These are phyloP conservation scores for Trametes cingulata DNA, from an alignment of 768 basidiomycete species.

Conservation along the genomic window DNA sequence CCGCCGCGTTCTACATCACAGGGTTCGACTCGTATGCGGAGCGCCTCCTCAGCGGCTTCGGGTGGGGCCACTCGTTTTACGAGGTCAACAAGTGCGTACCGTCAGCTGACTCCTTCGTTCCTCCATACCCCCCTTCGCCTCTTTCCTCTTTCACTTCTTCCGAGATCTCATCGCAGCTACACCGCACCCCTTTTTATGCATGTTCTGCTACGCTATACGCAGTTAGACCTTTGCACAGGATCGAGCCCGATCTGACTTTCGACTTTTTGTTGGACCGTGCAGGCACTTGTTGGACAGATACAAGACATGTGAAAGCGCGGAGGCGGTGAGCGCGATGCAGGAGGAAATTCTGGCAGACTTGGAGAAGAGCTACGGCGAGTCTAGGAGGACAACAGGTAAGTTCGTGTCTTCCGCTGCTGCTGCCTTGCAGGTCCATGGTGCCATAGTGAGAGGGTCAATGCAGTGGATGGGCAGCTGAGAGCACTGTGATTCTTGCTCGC, in stretches of 20 bases:
- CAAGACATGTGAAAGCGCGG: conserved; percentile 63
- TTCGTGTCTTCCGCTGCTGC: background rate
- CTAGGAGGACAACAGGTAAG: conserved; percentile 52
- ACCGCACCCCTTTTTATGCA: background rate
- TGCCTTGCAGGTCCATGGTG: too few species aligned
- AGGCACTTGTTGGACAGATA: conserved; percentile 63
- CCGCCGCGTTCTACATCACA: conserved; percentile 93
- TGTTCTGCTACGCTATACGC: background rate
- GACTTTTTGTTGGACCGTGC: background rate
- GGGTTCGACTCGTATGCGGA: conserved; percentile 85
- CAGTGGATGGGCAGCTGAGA: too few species aligned
- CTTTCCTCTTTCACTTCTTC: background rate
- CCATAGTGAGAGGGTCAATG: too few species aligned
- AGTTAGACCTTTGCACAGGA: background rate
- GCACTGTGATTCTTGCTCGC: too few species aligned
- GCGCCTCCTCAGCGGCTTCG: conserved; percentile 74
- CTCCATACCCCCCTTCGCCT: background rate
- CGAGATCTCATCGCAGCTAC: background rate
- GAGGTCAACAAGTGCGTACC: conserved; percentile 72
- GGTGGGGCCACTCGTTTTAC: conserved; percentile 90
- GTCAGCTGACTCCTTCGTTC: background rate
- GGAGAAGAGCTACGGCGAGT: conserved; percentile 59
- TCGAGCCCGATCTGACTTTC: background rate
- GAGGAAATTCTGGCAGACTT: conserved; percentile 70
- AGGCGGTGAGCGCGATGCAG: conserved; percentile 61